A percentile compares a stretch with the other conserved stretches of the same genome.
Evolutionary conservation across 2,329 filamentous ascomycete species (phyloP).

Genomic region (Hymenoscyphus infarciens): DNA sequence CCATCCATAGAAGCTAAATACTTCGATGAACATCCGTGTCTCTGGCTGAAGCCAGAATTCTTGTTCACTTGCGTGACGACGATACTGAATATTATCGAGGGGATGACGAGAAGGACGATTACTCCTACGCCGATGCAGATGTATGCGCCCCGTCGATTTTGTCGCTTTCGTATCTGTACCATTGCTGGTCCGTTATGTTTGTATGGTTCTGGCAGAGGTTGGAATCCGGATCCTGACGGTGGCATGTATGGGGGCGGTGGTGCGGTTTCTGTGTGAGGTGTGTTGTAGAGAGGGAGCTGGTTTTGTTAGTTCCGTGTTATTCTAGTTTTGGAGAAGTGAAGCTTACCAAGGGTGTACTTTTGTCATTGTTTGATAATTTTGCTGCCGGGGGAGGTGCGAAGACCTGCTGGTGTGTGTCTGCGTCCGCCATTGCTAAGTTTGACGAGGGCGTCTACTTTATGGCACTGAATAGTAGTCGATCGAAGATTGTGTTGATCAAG

Average conservation of each 20-base stretch:
- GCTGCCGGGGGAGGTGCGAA: not conserved
- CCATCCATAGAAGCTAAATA: not conserved
- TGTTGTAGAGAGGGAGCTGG: conserved; percentile 1
- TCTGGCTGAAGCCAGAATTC: not conserved
- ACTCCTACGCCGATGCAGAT: not conserved
- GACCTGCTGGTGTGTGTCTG: not conserved
- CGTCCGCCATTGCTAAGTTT: not conserved
- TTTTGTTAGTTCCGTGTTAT: not conserved
- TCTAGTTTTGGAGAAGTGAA: not conserved
- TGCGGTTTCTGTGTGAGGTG: not conserved
- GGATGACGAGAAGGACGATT: conserved; percentile 2
- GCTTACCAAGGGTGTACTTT: not conserved
- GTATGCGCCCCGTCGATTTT: not conserved
- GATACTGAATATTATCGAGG: conserved; percentile 4
- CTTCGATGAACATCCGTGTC: not conserved
- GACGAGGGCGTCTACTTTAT: not conserved
- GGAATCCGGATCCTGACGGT: not conserved
- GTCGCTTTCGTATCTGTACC: not conserved
- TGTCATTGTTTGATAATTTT: not conserved
- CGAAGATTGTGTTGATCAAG: not conserved
- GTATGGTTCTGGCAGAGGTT: not conserved
- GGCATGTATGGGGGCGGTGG: conserved; percentile 6
- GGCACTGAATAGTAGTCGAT: not conserved
- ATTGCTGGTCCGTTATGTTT: not conserved
- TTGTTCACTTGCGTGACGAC: conserved; percentile 1